Base-by-base conservation (phyloP, 768 basidiomycete species). In the Leccinum fibrillosum region DNA sequence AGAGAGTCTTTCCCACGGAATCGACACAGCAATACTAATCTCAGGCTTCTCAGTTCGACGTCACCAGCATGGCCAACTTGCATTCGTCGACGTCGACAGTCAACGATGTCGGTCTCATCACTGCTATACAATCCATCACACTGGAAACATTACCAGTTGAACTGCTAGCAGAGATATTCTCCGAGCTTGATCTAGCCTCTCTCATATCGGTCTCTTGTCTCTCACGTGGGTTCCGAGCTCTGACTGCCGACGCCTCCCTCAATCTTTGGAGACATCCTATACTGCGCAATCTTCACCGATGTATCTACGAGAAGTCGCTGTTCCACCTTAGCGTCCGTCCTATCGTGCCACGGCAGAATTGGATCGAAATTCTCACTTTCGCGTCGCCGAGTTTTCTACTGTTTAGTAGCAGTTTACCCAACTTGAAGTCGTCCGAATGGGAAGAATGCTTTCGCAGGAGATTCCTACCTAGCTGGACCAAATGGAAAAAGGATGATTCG, bases 191-290 rank as follows among this genome's bases (percentile, higher is more conserved):
- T 64, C 74, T 92, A 19, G 71, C 76, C 26, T 81, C 83, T 12
- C 80, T 91, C 30, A 74, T 89, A 55, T 76, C 66, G 17, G 71
- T 82, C 61, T 83, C 88, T 13, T 80, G 82, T 57, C 73, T 91
- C 28, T 90, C 88, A 4, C 80, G 78, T 58, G 76, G 81, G 44
- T 74, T 92, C 23, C 76, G 79, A 45, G 69, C 73, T 51, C 79
- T 92, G 44, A 78, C 81, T 17, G 82, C 88, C 3, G 88, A 90
- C 62, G 64, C 80, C 7, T 77, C 83, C 4, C 72, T 92, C 48
- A 91, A 91, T 66, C 88, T 86, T 17, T 92, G 91, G 90, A 80
- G 89, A 53, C 75, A 73, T 15, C 88, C 90, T 2, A 90, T 92
- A 62, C 71, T 85, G 23, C 80, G 80, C 28, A 82, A 77, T 61